Evolutionary conservation across 2,329 filamentous ascomycete species (phyloP), one percentile per base, ranked within the genome.

Genomic region (Lecanicillium sp.): DNA sequence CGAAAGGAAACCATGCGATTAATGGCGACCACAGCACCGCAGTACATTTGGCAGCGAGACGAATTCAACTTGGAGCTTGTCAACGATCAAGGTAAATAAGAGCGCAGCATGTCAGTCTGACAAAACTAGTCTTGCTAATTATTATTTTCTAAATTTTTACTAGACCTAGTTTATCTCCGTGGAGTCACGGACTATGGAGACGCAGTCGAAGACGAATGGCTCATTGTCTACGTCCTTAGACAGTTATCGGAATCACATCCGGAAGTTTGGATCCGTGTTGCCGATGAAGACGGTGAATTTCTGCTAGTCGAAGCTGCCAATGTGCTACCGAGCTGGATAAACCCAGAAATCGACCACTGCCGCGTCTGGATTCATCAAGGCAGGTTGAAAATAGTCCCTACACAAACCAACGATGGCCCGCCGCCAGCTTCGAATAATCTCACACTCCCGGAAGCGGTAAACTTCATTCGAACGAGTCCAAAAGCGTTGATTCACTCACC

Each of bases 21-120:
- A n/a, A 58, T 62, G 4, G 77, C 76, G 31, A 66, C 71, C 3
- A 63, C 87, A 7, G 70, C 90, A n/a, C 80, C 77, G 48, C 81
- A 85, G 44, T 95, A 95, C 51, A 94, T 98, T 45, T 98, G 92
- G 92, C 92, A 98, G 57, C 78, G 88, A 11, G 88, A 95, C 38
- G 64, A 70, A 0, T 89, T 98, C 46, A 72, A 70, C n/a, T 63
- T 95, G 5, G 75, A 83, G 14, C 68, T 68, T 51, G 82, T 68
- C 61, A 82, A 62, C 38, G 64, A 68, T 16, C 60, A 68, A 51
- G 78, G 80, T 80, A 56, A n/a, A n/a, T 51, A 65, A 16, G 30
- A 25, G 22, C 22, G 11, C n/a, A n/a, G n/a, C n/a, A n/a, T n/a
- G n/a, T n/a, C n/a, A n/a, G n/a, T n/a, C n/a, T n/a, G n/a, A n/a